A percentile compares a stretch with the other conserved stretches of the same genome.
Conservation (phyloP, 176 grass and related monocot genomes). For the Saccharum officinarum region DNA sequence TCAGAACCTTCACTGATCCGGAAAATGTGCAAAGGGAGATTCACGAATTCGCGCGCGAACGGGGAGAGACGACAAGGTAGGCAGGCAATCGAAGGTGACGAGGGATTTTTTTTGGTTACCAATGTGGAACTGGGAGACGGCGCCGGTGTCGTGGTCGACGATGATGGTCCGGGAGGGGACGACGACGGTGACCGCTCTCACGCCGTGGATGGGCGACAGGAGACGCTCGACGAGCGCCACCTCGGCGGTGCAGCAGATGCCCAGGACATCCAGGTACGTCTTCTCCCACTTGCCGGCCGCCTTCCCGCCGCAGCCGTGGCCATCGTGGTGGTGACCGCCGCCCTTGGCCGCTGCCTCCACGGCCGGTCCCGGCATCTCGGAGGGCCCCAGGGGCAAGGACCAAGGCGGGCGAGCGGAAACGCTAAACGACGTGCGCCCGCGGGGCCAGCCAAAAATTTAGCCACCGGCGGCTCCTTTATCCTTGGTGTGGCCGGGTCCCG, state of each 20-base stretch:
- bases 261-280: conserved; percentile 79
- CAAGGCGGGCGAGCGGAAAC: background rate
- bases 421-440: conserved; percentile 2
- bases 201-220: conserved; percentile 53
- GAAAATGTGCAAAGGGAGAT: background rate
- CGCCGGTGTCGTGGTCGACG: conserved; percentile 57
- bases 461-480: background rate
- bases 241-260: conserved; percentile 77
- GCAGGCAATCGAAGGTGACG: no score
- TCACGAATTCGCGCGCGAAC: background rate
- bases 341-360: conserved; percentile 8
- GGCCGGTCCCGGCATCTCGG: conserved; percentile 7
- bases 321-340: background rate
- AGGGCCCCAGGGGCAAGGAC: conserved; percentile 1
- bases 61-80: background rate
- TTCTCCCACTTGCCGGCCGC: conserved; percentile 36
- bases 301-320: background rate
- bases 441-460: conserved; percentile 1
- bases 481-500: background rate
- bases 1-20: conserved; percentile 55
- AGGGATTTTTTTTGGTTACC: conserved; percentile 32
- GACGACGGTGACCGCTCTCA: conserved; percentile 53
- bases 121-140: conserved; percentile 50
- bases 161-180: conserved; percentile 67
- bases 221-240: conserved; percentile 58